These are phyloP conservation scores for Coelastrella sp. DNA, from an alignment of 139 green algal genomes.

Conservation along the genomic window DNA sequence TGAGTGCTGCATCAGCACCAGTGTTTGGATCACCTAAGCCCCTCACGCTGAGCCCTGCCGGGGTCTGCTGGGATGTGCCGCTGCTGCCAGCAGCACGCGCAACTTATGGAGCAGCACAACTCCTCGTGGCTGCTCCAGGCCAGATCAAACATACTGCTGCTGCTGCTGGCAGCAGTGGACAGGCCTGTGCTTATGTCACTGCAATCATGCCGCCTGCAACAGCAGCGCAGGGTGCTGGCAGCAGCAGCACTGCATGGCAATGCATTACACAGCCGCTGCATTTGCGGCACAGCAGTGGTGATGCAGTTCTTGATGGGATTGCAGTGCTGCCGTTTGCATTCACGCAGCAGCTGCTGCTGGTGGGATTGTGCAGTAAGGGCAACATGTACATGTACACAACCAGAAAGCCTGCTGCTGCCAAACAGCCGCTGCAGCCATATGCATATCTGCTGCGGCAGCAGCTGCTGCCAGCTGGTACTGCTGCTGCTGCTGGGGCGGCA, in stretches of 20 bases:
- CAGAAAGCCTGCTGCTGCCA: neutral
- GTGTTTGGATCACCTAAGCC: constrained; percentile 37
- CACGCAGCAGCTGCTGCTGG: constrained; percentile 47
- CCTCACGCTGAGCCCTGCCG: constrained; percentile 11
- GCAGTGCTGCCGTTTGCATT: constrained; percentile 26
- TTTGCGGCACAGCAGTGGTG: constrained; percentile 19
- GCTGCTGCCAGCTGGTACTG: constrained; percentile 1
- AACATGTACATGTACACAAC: constrained; percentile 45
- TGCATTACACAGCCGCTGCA: constrained; percentile 10
- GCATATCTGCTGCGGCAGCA: constrained; percentile 22
- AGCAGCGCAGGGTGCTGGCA: neutral
- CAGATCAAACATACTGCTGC: neutral
- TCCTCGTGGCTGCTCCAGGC: constrained; percentile 9
- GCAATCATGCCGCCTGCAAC: neutral
- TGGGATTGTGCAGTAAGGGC: constrained; percentile 40
- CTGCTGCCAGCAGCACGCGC: constrained; percentile 38
- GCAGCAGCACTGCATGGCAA: constrained; percentile 5
- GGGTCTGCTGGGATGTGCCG: constrained; percentile 33
- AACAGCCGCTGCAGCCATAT: constrained; percentile 20
- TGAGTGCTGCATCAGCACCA: neutral
- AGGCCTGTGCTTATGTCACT: constrained; percentile 20
- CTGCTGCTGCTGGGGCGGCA: neutral
- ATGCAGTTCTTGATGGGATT: constrained; percentile 16
- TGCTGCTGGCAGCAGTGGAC: neutral
- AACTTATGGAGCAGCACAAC: neutral